A percentile compares a stretch with the other conserved stretches of the same genome.
Conservation (phyloP, 2,329 filamentous ascomycete genomes). For the Pyrenochaeta sp. region DNA sequence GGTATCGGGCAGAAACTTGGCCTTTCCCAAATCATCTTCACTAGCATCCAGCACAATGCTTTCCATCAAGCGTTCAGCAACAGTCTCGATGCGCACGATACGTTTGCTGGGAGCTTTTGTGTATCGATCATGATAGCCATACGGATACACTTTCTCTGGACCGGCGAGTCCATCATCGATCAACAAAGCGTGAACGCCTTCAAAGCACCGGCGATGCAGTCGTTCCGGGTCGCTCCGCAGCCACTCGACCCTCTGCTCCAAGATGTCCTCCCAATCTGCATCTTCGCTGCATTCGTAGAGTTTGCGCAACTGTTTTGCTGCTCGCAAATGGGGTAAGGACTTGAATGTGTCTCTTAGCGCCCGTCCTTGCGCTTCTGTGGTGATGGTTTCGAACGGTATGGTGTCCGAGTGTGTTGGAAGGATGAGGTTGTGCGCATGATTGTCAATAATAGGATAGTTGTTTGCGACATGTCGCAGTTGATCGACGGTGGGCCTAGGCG, state of each 20-base stretch:
- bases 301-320: constrained; percentile 71
- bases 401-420: constrained; percentile 58
- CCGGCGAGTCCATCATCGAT: constrained; percentile 78
- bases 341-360: constrained; percentile 70
- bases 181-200: constrained; percentile 76
- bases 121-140: constrained; percentile 67
- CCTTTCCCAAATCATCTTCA: constrained; percentile 41
- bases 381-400: constrained; percentile 68
- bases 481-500: constrained; percentile 37
- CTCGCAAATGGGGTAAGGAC: constrained; percentile 74
- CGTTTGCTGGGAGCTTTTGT: constrained; percentile 71
- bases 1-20: constrained; percentile 46
- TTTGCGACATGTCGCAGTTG: constrained; percentile 45
- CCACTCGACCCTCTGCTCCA: constrained; percentile 58
- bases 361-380: constrained; percentile 75
- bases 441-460: constrained; percentile 71
- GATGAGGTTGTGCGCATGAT: constrained; percentile 76
- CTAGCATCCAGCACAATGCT: constrained; percentile 54
- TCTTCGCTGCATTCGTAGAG: constrained; percentile 67
- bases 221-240: constrained; percentile 58
- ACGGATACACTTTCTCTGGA: constrained; percentile 65
- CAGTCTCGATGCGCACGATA: constrained; percentile 79
- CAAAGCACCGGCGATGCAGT: constrained; percentile 71
- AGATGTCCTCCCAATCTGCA: constrained; percentile 68
- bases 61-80: constrained; percentile 71